Conservation (phyloP, 2,329 filamentous ascomycete species). For the Juglanconis sp. region DNA sequence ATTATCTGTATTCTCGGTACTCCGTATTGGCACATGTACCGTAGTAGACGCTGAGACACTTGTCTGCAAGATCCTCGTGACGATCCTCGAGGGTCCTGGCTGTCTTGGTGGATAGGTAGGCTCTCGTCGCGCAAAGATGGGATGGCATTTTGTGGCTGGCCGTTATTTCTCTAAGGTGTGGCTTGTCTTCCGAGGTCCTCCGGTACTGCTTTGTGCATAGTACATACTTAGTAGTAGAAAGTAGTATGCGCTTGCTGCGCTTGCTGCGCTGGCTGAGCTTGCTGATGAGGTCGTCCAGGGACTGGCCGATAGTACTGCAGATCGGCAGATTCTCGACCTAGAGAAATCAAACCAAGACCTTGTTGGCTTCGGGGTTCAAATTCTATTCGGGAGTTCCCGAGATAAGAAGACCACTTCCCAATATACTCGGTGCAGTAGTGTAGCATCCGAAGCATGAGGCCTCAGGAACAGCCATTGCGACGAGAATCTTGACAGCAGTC, state of each 20-base stretch:
- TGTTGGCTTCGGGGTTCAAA: neutral
- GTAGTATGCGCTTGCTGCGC: no score
- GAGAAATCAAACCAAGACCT: neutral
- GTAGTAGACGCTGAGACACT: neutral
- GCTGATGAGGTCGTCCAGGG: no score
- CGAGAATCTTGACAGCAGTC: neutral
- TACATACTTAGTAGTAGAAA: no score
- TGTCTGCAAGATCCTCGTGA: slow-evolving; percentile 6
- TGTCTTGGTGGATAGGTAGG: no score
- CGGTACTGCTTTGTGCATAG: no score
- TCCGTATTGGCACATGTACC: neutral
- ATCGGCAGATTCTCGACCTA: no score
- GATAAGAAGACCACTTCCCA: neutral
- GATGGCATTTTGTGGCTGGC: neutral
- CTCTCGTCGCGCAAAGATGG: neutral
- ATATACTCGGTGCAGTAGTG: no score
- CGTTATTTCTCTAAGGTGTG: no score
- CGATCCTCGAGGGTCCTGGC: neutral
- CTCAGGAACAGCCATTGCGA: no score
- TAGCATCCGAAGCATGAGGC: neutral
- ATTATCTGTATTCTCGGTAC: neutral
- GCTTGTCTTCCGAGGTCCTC: no score
- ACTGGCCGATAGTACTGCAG: no score
- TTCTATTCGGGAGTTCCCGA: neutral
- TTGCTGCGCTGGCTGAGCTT: no score